Conservation (phyloP, 108 stramenopile species). For the Skeletonema potamos region DNA sequence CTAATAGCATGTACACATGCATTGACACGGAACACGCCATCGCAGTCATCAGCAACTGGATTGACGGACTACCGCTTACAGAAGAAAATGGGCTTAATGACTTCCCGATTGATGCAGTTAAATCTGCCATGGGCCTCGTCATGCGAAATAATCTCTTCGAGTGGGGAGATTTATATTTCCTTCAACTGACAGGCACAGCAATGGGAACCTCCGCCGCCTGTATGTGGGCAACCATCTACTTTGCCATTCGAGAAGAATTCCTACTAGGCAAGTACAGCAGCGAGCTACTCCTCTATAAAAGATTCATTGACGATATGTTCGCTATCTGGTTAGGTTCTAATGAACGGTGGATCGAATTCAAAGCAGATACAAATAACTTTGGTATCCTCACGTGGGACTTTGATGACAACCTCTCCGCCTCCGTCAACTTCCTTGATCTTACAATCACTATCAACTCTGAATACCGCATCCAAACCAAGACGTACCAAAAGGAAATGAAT, state of each 20-base stretch:
- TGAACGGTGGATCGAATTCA: not conserved
- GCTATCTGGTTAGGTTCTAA: constrained; percentile 5
- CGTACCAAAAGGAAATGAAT: constrained; percentile 13
- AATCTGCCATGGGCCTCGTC: constrained; percentile 18
- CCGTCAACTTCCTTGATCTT: constrained; percentile 20
- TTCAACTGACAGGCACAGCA: constrained; percentile 18
- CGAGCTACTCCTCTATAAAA: constrained; percentile 10
- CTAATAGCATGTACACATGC: constrained; percentile 34
- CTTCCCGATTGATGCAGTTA: constrained; percentile 13
- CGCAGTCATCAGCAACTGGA: constrained; percentile 8
- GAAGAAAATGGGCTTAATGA: not conserved
- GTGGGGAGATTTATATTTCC: constrained; percentile 8
- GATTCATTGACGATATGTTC: constrained; percentile 29
- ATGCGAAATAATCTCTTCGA: constrained; percentile 40
- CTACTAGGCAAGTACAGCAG: not conserved
- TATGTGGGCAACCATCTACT: constrained; percentile 19
- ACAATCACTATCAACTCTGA: constrained; percentile 5
- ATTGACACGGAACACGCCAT: constrained; percentile 32
- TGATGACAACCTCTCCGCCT: not conserved
- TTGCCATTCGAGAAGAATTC: not conserved
- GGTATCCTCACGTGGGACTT: constrained; percentile 18
- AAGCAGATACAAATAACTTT: constrained; percentile 16
- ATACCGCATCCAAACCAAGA: not conserved
- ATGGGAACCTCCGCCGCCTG: constrained; percentile 22
- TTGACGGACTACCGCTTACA: constrained; percentile 3